Base-by-base conservation (phyloP, 2,329 filamentous ascomycete species). In the Colletotrichum sansevieriae region DNA sequence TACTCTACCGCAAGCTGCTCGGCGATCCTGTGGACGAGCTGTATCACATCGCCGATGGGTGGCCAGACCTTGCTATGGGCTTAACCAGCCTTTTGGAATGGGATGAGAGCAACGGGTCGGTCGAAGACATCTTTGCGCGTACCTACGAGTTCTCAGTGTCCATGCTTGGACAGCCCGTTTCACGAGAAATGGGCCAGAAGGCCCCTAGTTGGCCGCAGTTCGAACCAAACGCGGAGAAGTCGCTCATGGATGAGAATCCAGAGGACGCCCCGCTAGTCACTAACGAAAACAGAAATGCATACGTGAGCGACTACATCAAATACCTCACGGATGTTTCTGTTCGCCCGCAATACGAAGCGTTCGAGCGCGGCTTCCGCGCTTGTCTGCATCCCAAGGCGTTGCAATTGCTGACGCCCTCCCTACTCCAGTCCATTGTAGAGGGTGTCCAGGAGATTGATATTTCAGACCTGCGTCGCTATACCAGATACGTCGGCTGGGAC, bases 111-210 rank as follows among this genome's bases (percentile, higher is more conserved):
- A 83, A 96, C 59, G 93, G 93, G 0, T 84, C 91, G 22, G 92
- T 97, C 1, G 91, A 91, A 70, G 94, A 97, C 72, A 78, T 97
- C 2, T 97, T 97, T 77, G 86, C 90, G 65, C 87, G 94, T 64
- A 95, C 93, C 0, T 98, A 97, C 76, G 92, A 94, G 74, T 98
- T 97, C 77, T 94, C 92, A 25, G 83, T 88, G 6, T 83, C 83
- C 15, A 82, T 85, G 70, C 85, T 90, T 60, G 88, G 84, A n/a
- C 79, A 85, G 66, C 84, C 86, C 11, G 75, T 91, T 29, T 88
- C 85, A 2, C 82, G 86, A 10, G 81, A 86, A 72, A 91, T 91
- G 89, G 79, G 78, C 6, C 71, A 76, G 4, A 70, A 77, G 8
- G 72, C 75, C 11, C 77, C 78, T 4, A 70, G 75, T 10, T 91